These are phyloP conservation scores for Lentinula novae-zelandiae DNA, from an alignment of 1,284 basidiomycete genomes.

Conservation along the genomic window DNA sequence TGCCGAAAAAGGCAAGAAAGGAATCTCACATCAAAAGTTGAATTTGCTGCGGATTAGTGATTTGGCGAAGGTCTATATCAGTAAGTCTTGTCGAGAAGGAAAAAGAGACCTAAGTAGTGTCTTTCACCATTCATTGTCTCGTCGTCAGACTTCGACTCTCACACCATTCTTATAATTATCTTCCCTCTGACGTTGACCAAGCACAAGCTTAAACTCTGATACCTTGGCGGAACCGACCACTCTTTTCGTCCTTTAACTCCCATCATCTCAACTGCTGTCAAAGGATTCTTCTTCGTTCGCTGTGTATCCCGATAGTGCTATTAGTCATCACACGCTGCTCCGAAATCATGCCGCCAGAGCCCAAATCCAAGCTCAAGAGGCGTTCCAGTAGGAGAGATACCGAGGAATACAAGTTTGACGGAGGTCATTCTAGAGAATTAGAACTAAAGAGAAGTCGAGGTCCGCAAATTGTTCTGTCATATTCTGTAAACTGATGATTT, in stretches of 20 bases:
- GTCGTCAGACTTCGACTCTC: neutral
- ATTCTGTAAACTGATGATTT: constrained; percentile 2
- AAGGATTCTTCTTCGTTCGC: neutral
- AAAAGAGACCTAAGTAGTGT: neutral
- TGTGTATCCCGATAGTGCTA: neutral
- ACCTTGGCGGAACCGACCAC: constrained; percentile 1
- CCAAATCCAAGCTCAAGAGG: constrained; percentile 43
- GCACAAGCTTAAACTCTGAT: constrained; percentile 4
- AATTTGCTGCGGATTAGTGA: neutral
- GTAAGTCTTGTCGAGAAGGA: neutral
- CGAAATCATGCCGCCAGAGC: constrained; percentile 43
- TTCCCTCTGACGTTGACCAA: neutral
- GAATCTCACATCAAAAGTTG: neutral
- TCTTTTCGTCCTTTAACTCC: constrained; percentile 4
- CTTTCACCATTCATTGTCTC: neutral
- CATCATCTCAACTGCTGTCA: neutral
- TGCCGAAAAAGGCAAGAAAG: too few species aligned
- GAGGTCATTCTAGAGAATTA: constrained; percentile 46
- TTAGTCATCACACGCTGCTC: neutral
- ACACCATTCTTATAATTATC: neutral
- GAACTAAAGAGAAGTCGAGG: constrained; percentile 51
- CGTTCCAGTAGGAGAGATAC: constrained; percentile 40
- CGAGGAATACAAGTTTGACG: constrained; percentile 48
- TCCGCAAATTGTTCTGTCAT: constrained; percentile 16
- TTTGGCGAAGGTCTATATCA: neutral